phyloP scores from a whole-genome alignment of 805 yeast species.

The Candida ovalis region DNA sequence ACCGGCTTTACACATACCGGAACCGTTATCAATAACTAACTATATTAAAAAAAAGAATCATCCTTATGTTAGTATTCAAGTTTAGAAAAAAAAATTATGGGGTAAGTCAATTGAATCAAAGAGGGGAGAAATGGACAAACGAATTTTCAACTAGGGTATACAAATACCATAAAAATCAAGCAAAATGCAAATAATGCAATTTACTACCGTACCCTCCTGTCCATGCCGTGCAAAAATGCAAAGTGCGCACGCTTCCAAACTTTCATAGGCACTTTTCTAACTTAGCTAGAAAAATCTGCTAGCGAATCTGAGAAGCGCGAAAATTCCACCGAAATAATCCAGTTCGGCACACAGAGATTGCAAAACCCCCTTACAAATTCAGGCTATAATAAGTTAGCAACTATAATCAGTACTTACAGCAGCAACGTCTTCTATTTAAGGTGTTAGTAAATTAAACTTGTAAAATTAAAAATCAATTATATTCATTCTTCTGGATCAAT shows the following conservation, averaged over 20 bases:
- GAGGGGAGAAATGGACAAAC: too few relatives aligned
- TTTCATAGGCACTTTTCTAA: neutral
- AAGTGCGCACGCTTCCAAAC: constrained; percentile 1
- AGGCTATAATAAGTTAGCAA: neutral
- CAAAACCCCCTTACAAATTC: neutral
- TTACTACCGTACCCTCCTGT: too few relatives aligned
- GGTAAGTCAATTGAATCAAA: neutral
- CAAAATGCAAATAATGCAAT: too few relatives aligned
- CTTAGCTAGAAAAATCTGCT: constrained; percentile 2
- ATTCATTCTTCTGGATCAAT: neutral
- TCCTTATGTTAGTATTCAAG: constrained; percentile 12
- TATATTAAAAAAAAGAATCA: constrained; percentile 12
- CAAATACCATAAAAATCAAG: too few relatives aligned
- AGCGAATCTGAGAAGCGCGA: constrained; percentile 7
- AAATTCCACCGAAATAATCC: constrained; percentile 8
- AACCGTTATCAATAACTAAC: constrained; percentile 97
- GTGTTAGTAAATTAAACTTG: constrained; percentile 28
- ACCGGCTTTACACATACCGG: constrained; percentile 99
- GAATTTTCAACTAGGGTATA: too few relatives aligned
- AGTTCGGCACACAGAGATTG: neutral
- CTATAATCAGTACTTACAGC: constrained; percentile 35
- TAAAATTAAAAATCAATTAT: neutral
- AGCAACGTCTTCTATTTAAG: constrained; percentile 41
- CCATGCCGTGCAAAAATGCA: too few relatives aligned
- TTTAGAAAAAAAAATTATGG: too few relatives aligned